A percentile compares a stretch with the other conserved stretches of the same genome.
Conservation (phyloP, 257 asterid genomes). For the Fraxinus americana region DNA sequence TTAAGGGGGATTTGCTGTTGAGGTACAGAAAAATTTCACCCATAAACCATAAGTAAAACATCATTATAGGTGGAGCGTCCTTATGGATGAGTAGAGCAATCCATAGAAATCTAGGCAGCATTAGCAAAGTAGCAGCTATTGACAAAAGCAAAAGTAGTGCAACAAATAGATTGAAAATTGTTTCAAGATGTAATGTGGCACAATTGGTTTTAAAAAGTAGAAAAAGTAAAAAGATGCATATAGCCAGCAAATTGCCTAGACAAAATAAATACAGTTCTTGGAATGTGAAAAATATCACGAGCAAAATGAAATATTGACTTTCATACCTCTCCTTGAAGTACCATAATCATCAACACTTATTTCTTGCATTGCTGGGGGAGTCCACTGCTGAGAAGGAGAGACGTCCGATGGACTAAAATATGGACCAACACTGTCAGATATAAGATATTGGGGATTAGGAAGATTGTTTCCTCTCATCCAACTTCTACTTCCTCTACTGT, state of each 20-base stretch:
- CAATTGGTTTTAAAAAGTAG: not conserved
- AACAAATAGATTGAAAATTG: not conserved
- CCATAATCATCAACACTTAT: constrained; percentile 69
- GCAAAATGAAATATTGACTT: constrained; percentile 1
- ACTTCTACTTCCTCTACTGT: constrained; percentile 90
- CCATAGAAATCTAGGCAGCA: not conserved
- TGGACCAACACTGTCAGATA: constrained; percentile 71
- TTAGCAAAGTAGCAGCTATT: not conserved
- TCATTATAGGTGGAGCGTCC: not conserved
- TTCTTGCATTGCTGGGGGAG: constrained; percentile 86
- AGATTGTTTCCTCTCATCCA: constrained; percentile 79
- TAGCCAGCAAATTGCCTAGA: constrained; percentile 11
- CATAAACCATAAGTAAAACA: not conserved
- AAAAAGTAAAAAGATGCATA: not conserved
- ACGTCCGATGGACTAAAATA: constrained; percentile 82
- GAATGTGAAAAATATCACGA: not conserved
- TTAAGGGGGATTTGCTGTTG: not conserved
- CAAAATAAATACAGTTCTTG: constrained; percentile 12
- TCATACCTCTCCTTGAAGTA: constrained; percentile 70
- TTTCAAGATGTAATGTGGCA: not conserved
- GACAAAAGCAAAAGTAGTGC: not conserved
- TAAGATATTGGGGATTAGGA: constrained; percentile 60
- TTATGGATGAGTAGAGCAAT: not conserved
- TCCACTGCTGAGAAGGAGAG: constrained; percentile 85
- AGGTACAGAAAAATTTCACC: not conserved